Evolutionary conservation across 2,329 filamentous ascomycete genomes (phyloP), one percentile per base, ranked within the genome.

Genomic region (Verruconis gallopava): DNA sequence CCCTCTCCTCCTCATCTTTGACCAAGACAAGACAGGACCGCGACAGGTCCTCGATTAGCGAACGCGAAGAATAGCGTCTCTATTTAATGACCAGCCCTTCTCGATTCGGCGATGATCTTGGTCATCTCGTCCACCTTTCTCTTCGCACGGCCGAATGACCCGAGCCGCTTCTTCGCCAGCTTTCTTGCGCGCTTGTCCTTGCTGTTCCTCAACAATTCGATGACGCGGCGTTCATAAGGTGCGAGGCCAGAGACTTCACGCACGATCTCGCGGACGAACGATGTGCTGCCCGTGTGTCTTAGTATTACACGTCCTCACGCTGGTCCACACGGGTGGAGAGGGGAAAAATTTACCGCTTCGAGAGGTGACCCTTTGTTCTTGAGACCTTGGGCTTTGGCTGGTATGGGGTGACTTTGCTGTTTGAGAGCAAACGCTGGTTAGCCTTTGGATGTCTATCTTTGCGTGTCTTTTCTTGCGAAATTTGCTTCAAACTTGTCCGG

Each of bases 101-200:
- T 88, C 65, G 88, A 81, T 75, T 96, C 91, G 61, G 89, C 85
- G 65, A 98, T 98, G 69, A 98, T 84, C 62, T 85, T 79, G 73
- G 86, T 85, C 73, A 98, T 85, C 75, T 96, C 89, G 67, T 98
- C 91, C 57, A 98, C 91, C 89, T 98, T 98, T 67, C 77, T 81
- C 89, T 98, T 98, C 64, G 89, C 89, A 69, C 91, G 89, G 64
- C 85, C 84, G 71, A 96, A 96, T 59, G 91, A 96, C 67, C 91
- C 91, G 75, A 98, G 88, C 22, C 28, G 34, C 40, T 42, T 42
- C 40, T 42, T 42, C 17, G 40, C 40, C 6, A 42, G 40, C 40
- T 43, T 43, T 59, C 89, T 79, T 62, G 89, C 89, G 71, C 89
- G 85, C 85, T 96, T 96, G 73, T 98, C 91, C 76, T 93, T 93